A percentile compares a stretch with the other conserved stretches of the same genome.
Evolutionary conservation across 2,329 filamentous ascomycete genomes (phyloP).

Genomic region (Bipolaris gigantea): DNA sequence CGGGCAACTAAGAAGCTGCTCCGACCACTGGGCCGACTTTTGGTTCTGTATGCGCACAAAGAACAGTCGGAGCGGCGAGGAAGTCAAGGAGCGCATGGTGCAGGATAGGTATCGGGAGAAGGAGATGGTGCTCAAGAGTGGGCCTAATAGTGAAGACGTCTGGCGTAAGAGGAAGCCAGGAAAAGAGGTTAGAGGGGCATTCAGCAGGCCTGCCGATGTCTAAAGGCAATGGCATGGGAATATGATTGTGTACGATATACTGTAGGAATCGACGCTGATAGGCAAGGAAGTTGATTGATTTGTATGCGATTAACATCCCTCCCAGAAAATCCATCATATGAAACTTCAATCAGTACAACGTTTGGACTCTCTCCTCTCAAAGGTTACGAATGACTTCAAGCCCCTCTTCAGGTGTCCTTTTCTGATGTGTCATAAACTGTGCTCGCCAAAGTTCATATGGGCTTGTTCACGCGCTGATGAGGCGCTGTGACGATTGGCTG

Average conservation of each 20-base stretch:
- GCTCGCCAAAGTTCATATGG: too few relatives aligned
- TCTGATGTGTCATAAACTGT: too few relatives aligned
- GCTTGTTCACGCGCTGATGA: too few relatives aligned
- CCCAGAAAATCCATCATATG: too few relatives aligned
- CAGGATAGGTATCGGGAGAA: constrained; percentile 69
- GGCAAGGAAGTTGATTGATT: neutral
- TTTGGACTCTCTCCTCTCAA: too few relatives aligned
- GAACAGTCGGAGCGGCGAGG: constrained; percentile 57
- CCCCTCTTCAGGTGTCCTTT: too few relatives aligned
- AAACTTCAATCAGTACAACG: too few relatives aligned
- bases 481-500: too few relatives aligned
- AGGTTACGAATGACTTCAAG: too few relatives aligned
- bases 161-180: constrained; percentile 71
- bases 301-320: too few relatives aligned
- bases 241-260: neutral
- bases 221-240: neutral
- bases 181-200: constrained; percentile 32
- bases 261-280: neutral
- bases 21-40: constrained; percentile 87
- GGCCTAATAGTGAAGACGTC: constrained; percentile 82
- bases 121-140: constrained; percentile 66
- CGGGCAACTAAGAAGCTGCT: constrained; percentile 75
- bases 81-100: constrained; percentile 61
- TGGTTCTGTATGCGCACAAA: constrained; percentile 96
- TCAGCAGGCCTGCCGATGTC: constrained; percentile 22